Evolutionary conservation across 257 asterid species (phyloP).

Genomic region (Mentha longifolia): DNA sequence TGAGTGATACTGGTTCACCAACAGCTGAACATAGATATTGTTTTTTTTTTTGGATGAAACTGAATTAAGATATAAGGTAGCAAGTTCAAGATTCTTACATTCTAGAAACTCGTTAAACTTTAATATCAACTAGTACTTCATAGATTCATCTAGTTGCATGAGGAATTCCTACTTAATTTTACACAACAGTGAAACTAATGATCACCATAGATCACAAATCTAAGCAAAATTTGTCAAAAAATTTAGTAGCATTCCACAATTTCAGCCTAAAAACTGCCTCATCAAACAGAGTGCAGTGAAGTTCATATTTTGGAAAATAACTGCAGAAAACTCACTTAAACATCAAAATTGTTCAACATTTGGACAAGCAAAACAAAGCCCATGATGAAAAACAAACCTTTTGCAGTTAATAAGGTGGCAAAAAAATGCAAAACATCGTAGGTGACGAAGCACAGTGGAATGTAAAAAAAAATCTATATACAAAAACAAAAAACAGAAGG

Average conservation of each 20-base stretch:
- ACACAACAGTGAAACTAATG: background rate
- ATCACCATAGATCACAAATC: background rate
- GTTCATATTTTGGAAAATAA: background rate
- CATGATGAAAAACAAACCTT: no score
- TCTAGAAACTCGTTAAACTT: background rate
- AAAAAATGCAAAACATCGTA: no score
- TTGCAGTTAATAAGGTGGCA: no score
- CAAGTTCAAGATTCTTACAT: constrained; percentile 11
- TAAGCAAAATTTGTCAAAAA: background rate
- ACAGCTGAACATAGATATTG: constrained; percentile 1
- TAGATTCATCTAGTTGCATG: background rate
- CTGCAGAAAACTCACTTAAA: background rate
- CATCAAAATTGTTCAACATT: background rate
- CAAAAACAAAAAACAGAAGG: background rate
- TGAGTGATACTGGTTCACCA: background rate
- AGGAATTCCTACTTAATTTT: background rate
- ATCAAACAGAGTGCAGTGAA: background rate
- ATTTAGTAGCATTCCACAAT: background rate
- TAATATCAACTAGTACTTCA: background rate
- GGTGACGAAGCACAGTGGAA: no score
- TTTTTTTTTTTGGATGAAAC: background rate
- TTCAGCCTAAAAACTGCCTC: background rate
- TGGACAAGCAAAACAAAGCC: no score
- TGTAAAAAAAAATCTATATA: no score
- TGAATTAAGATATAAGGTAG: background rate